phyloP scores from a whole-genome alignment of 2,329 filamentous ascomycete genomes.

The Gliomastix tumulicola region DNA sequence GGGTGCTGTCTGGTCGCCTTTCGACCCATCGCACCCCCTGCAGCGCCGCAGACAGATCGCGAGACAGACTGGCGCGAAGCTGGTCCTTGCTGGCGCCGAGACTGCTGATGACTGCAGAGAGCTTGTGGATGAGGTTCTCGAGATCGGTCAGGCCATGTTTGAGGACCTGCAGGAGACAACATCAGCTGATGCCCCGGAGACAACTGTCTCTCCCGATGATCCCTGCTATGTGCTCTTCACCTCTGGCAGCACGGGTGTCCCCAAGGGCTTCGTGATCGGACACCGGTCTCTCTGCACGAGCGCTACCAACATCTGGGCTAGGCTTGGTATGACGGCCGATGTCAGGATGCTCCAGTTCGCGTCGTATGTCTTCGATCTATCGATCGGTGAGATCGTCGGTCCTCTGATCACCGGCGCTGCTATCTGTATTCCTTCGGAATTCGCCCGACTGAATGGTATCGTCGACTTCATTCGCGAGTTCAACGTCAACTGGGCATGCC shows the following conservation, averaged over 20 bases:
- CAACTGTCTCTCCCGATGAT: neutral
- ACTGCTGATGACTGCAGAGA: neutral
- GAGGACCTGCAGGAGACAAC: neutral
- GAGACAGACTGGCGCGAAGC: neutral
- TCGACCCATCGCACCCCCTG: constrained; percentile 3
- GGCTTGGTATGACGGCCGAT: neutral
- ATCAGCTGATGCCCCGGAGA: neutral
- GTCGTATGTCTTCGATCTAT: constrained; percentile 42
- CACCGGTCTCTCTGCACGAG: constrained; percentile 7
- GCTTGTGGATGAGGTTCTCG: neutral
- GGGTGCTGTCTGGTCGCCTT: constrained; percentile 1
- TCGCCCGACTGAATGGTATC: constrained; percentile 6
- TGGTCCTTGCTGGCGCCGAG: neutral
- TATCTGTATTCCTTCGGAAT: constrained; percentile 12
- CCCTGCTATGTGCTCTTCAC: constrained; percentile 9
- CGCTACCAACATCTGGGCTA: neutral
- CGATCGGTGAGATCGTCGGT: constrained; percentile 20
- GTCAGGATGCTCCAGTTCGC: constrained; percentile 43
- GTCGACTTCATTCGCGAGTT: neutral
- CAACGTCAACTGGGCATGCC: neutral
- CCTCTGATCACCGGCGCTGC: constrained; percentile 11
- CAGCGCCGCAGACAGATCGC: neutral
- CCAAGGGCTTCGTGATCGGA: constrained; percentile 8
- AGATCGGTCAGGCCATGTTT: neutral
- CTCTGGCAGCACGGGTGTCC: constrained; percentile 8